Base-by-base conservation (phyloP, 2,329 filamentous ascomycete species). In the Penicillium digitatum region DNA sequence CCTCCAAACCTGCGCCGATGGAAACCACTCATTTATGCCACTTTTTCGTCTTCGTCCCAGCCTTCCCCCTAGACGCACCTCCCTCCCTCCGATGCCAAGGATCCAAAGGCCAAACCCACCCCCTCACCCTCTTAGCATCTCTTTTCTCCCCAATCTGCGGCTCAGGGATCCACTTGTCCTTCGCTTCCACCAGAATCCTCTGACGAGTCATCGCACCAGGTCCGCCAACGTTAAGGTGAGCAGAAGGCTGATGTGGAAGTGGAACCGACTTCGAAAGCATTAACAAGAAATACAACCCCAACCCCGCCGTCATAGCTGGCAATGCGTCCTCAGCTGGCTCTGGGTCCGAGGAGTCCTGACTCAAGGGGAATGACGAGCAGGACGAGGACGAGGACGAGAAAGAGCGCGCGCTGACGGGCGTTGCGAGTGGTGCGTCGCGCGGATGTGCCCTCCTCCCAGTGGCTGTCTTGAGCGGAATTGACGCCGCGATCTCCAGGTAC, bases 401-500 rank as follows among this genome's bases (percentile, higher is more conserved):
- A 10, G 63, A 66, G 5, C 65, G 63, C 38, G 69, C 64, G 27
- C 62, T 67, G 52, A 69, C 72, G 9, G 71, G 67, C 0, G 62
- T 67, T 29, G 69, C 69, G 0, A 69, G 55, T n/a, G 65, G 61
- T 14, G 48, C 57, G 20, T 68, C 67, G n/a, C 43, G 51, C 42
- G 35, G 6, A 10, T n/a, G 49, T 24, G 46, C 32, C 24, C 27
- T 18, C 5, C 45, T 70, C 58, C 57, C 72, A 44, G 71, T 67
- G 0, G 78, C 68, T 0, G 78, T 77, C 34, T 78, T 79, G 48
- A 84, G 78, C 6, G 79, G 74, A 51, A 86, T 82, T 0, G 83
- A 78, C 0, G 80, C 69, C 0, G 81, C 78, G 27, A 95, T 81
- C 72, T 97, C 92, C 5, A 96, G 79, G 72, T 87, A 90, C n/a